A percentile compares a stretch with the other conserved stretches of the same genome.
These are phyloP conservation scores for Tolypocladium amazonense DNA, from an alignment of 2,329 filamentous ascomycete genomes.

Conservation along the genomic window DNA sequence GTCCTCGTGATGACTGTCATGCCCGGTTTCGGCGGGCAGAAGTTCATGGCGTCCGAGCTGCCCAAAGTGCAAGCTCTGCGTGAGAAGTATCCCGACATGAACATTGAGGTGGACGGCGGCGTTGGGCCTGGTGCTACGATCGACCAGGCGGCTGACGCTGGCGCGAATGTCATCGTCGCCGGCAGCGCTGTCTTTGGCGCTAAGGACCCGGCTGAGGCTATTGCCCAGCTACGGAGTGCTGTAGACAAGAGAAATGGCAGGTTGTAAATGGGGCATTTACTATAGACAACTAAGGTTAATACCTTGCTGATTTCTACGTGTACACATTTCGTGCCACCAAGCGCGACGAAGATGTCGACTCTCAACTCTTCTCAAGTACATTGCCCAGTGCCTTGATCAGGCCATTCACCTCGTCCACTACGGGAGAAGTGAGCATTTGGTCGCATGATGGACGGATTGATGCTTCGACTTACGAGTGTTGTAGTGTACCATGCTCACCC, in stretches of 20 bases:
- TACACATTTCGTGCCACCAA: background rate
- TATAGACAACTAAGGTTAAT: background rate
- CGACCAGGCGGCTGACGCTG: conserved; percentile 86
- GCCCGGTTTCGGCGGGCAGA: conserved; percentile 94
- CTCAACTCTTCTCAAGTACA: conserved; percentile 7
- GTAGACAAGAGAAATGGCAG: conserved; percentile 52
- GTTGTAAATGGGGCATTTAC: conserved; percentile 14
- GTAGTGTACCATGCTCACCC: conserved; percentile 65
- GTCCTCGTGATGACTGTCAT: conserved; percentile 97
- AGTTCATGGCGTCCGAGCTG: conserved; percentile 94
- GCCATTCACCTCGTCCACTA: conserved; percentile 44
- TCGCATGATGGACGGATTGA: background rate
- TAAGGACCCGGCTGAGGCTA: conserved; percentile 77
- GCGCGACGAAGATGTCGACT: background rate
- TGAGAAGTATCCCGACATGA: conserved; percentile 75
- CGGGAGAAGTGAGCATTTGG: background rate
- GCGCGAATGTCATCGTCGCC: conserved; percentile 95
- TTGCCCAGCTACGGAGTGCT: conserved; percentile 65
- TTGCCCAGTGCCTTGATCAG: conserved; percentile 43
- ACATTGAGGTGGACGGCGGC: conserved; percentile 96
- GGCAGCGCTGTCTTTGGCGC: conserved; percentile 94
- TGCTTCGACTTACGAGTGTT: conserved; percentile 48
- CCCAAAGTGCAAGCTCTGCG: conserved; percentile 85
- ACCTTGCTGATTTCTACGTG: background rate
- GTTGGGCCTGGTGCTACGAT: conserved; percentile 82